Evolutionary conservation across 345 rosid genomes (phyloP).

Genomic region (Erucastrum elatum): DNA sequence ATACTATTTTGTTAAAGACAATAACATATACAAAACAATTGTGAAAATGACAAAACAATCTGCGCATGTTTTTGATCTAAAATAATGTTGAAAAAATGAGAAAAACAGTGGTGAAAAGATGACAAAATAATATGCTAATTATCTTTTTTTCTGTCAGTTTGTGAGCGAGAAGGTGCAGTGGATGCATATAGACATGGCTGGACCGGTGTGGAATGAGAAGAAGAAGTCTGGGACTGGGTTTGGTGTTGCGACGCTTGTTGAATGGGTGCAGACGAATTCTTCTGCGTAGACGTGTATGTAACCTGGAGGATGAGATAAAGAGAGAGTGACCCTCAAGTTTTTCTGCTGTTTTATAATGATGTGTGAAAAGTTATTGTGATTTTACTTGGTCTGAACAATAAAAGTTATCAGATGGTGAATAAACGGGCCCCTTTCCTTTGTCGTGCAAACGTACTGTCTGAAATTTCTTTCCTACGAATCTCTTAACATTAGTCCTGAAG

Average conservation of each 20-base stretch:
- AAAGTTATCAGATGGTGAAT: constrained; percentile 4
- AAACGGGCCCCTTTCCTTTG: background rate
- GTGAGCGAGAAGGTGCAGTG: constrained; percentile 87
- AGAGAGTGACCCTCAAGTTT: constrained; percentile 1
- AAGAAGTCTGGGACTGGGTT: constrained; percentile 78
- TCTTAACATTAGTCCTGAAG: background rate
- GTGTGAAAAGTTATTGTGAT: constrained; percentile 18
- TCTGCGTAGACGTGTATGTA: constrained; percentile 40
- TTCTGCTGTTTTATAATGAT: constrained; percentile 21
- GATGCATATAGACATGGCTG: constrained; percentile 99
- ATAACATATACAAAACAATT: background rate
- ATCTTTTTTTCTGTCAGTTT: constrained; percentile 45
- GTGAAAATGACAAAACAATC: background rate
- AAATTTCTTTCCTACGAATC: background rate
- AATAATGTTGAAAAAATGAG: background rate
- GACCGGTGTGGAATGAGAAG: constrained; percentile 92
- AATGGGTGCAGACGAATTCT: constrained; percentile 85
- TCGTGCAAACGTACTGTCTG: background rate
- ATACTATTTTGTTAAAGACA: background rate
- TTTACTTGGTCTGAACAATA: background rate
- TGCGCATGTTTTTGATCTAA: background rate
- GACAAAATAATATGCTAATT: background rate
- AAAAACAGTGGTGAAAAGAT: background rate
- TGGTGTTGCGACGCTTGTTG: constrained; percentile 82
- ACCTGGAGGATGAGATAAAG: background rate